phyloP scores from a whole-genome alignment of 257 asterid species.

The Misopates orontium region DNA sequence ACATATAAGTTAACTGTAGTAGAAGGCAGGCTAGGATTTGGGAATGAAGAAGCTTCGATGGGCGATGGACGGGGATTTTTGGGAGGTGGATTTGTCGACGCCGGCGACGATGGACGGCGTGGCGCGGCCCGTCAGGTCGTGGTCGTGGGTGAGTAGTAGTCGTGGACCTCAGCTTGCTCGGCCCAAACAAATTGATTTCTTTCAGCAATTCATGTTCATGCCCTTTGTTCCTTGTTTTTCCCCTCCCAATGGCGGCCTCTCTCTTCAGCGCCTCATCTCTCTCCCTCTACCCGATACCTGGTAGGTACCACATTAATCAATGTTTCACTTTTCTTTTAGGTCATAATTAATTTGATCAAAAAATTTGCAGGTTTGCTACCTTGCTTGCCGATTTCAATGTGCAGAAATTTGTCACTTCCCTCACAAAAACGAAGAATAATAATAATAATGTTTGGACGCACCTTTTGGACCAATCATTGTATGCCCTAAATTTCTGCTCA shows the following conservation, averaged over 20 bases:
- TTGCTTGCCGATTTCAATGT: constrained; percentile 71
- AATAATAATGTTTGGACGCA: constrained; percentile 58
- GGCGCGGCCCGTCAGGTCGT: constrained; percentile 62
- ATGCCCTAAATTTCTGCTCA: constrained; percentile 61
- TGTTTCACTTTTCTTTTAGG: neutral
- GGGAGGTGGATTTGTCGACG: constrained; percentile 80
- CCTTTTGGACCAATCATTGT: constrained; percentile 52
- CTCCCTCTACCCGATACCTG: constrained; percentile 63
- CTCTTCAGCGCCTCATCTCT: constrained; percentile 61
- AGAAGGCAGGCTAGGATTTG: too few relatives aligned
- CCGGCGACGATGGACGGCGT: constrained; percentile 69
- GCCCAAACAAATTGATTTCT: constrained; percentile 70
- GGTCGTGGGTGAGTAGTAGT: constrained; percentile 57
- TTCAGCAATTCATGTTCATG: constrained; percentile 85
- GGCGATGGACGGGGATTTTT: constrained; percentile 75
- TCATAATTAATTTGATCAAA: too few relatives aligned
- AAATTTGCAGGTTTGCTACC: constrained; percentile 54
- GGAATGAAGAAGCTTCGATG: constrained; percentile 85
- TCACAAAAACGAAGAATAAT: too few relatives aligned
- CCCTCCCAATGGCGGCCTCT: constrained; percentile 41
- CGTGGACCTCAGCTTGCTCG: constrained; percentile 71
- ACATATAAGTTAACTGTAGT: too few relatives aligned
- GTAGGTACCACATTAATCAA: constrained; percentile 42
- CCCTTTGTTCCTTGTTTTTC: constrained; percentile 70
- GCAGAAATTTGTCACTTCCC: constrained; percentile 54